Base-by-base conservation (phyloP, 805 yeast genomes). In the Candida coleopterorum region DNA sequence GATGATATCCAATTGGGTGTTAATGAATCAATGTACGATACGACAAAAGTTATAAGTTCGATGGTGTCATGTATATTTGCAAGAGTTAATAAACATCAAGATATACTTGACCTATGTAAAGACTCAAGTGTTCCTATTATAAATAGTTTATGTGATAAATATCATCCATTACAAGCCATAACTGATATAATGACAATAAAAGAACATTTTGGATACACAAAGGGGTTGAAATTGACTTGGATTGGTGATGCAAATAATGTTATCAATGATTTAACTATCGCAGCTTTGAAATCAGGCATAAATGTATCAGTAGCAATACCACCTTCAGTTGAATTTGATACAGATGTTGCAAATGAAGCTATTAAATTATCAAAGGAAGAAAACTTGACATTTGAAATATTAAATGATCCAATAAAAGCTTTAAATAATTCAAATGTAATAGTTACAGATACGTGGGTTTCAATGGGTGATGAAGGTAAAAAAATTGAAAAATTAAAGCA, bases 21-120 rank as follows among this genome's bases (percentile, higher is more conserved):
- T 29, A 93, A 93, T 55, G 98, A 93, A 68, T 74, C 93, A 0
- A 64, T 87, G 41, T 83, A 84, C 51, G 98, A 93, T 59, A 84
- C 97, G 2, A 74, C 96, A 12, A 79, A 77, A 46, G 95, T 93
- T 24, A 75, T 93, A 4, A 84, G 95, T 10, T 88, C 97, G 2
- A 93, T 93, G 98, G 85, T 94, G 2, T 82, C 96, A n/a, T 83
- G 95, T 45, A 78, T 93, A 6, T 89, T 93, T 65, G 98, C 97
- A n/a, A 79, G 98, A 54, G 98, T 93, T 14, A 81, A 86, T 46
- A 67, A 76, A 18, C 96, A 93, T 53, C 69, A 76, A 17, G 96
- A 90, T 42, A 89, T 93, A 47, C 75, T 73, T 51, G 82, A 81
- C 38, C 69, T 93, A 36, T 79, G 88, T 36, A 65, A 81, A 50